A percentile compares a stretch with the other conserved stretches of the same genome.
Evolutionary conservation across 2,329 filamentous ascomycete species (phyloP).

Genomic region (Raffaelea ambrosiae): DNA sequence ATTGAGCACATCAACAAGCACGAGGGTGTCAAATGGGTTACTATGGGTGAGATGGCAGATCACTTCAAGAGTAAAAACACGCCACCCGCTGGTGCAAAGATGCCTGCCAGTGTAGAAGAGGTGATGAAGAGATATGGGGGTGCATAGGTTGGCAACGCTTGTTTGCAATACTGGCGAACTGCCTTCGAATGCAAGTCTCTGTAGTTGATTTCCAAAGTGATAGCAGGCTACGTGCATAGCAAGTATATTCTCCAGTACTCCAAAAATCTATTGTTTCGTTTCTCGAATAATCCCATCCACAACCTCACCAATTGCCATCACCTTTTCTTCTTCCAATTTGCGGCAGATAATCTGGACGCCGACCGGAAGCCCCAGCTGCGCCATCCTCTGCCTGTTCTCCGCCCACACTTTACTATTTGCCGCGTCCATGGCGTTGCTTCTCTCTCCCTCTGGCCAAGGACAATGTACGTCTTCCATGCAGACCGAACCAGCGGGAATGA

Average conservation of each 20-base stretch:
- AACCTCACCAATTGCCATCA: conserved; percentile 33
- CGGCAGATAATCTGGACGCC: conserved; percentile 44
- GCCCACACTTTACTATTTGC: conserved; percentile 44
- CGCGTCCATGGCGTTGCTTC: conserved; percentile 40
- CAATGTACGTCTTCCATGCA: conserved; percentile 16
- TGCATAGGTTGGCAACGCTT: neutral
- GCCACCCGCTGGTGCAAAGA: conserved; percentile 47
- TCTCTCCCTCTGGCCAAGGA: conserved; percentile 25
- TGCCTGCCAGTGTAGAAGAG: conserved; percentile 48
- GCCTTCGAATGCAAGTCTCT: too few relatives aligned
- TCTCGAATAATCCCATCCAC: conserved; percentile 16
- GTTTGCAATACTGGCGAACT: too few relatives aligned
- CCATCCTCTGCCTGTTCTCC: conserved; percentile 27
- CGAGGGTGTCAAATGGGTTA: conserved; percentile 51
- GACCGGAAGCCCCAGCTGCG: conserved; percentile 32
- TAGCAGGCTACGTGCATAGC: too few relatives aligned
- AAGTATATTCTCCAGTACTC: too few relatives aligned
- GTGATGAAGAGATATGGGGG: conserved; percentile 31
- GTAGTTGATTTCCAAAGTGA: too few relatives aligned
- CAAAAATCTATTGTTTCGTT: neutral
- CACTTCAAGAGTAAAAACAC: conserved; percentile 62
- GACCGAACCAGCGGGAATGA: conserved; percentile 44
- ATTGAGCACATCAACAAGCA: conserved; percentile 16
- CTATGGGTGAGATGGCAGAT: conserved; percentile 55
- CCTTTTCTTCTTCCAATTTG: conserved; percentile 46